phyloP scores from a whole-genome alignment of 768 basidiomycete genomes.

The Lactarius quietus region DNA sequence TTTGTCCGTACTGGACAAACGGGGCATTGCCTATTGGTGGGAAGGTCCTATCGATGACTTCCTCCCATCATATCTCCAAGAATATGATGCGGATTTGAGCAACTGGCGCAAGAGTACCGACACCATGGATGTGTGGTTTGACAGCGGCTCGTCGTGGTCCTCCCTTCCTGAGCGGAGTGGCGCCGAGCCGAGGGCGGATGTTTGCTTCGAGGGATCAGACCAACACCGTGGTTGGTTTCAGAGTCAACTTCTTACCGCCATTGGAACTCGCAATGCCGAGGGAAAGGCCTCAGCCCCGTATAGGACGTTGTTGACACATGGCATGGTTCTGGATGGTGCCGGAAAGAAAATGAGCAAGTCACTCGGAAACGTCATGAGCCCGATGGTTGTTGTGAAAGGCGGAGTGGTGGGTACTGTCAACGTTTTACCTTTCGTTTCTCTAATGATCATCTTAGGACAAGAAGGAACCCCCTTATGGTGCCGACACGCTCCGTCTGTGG shows the following conservation, averaged over 20 bases:
- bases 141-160: slow-evolving; percentile 94
- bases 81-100: slow-evolving; percentile 27
- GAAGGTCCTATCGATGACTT: slow-evolving; percentile 80
- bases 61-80: slow-evolving; percentile 56
- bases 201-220: slow-evolving; percentile 93
- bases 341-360: slow-evolving; percentile 99
- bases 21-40: slow-evolving; percentile 91
- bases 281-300: slow-evolving; percentile 52
- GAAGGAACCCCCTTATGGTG: slow-evolving; percentile 75
- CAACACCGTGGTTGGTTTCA: slow-evolving; percentile 99
- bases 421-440: neutral
- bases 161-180: slow-evolving; percentile 50
- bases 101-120: slow-evolving; percentile 79
- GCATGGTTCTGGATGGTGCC: slow-evolving; percentile 88
- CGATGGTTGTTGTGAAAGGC: slow-evolving; percentile 75
- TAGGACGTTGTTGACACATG: slow-evolving; percentile 83
- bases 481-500: slow-evolving; percentile 88
- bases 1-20: slow-evolving; percentile 62
- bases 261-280: slow-evolving; percentile 45
- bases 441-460: slow-evolving; percentile 45
- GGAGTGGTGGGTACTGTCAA: slow-evolving; percentile 50
- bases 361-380: slow-evolving; percentile 85
- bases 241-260: slow-evolving; percentile 81
- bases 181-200: slow-evolving; percentile 54
- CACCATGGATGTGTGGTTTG: slow-evolving; percentile 99